Percentiles rank a stretch among this genome's conserved stretches.
Conservation (phyloP, 139 green algal species). For the Volvox africanus region DNA sequence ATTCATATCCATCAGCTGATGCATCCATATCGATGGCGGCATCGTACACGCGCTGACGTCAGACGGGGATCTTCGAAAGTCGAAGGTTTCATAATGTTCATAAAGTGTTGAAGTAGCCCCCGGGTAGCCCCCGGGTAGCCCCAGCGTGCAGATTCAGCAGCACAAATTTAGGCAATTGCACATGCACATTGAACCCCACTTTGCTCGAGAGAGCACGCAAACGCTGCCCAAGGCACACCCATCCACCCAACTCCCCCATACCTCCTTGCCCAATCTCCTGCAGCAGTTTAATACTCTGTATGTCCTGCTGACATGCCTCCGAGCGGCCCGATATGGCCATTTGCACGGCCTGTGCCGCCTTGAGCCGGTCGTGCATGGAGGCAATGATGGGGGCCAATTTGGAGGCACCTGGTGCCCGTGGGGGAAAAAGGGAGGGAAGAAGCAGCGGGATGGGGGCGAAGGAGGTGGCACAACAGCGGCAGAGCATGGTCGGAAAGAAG, state of each 20-base stretch:
- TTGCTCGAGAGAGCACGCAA: neutral
- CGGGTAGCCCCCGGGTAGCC: too few species aligned
- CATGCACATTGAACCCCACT: too few species aligned
- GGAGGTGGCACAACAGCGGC: too few species aligned
- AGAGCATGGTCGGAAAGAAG: neutral
- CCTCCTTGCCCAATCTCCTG: constrained; percentile 13
- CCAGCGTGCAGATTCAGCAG: too few species aligned
- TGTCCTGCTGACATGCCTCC: neutral
- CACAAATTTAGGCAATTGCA: too few species aligned
- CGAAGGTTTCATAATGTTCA: too few species aligned
- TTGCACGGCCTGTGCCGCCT: constrained; percentile 18
- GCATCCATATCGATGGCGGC: too few species aligned
- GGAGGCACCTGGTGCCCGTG: constrained; percentile 8
- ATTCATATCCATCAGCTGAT: too few species aligned
- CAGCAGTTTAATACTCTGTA: constrained; percentile 13
- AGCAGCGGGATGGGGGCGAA: neutral
- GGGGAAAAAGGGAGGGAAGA: neutral
- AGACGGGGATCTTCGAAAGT: too few species aligned
- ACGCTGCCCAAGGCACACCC: neutral
- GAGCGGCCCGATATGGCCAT: neutral
- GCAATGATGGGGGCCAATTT: constrained; percentile 33
- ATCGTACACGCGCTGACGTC: too few species aligned
- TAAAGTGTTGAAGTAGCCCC: too few species aligned
- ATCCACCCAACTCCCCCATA: neutral
- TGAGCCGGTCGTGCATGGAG: constrained; percentile 38